Evolutionary conservation across 257 asterid genomes (phyloP), one percentile per base, ranked within the genome.

Genomic region (Petunia secreta): DNA sequence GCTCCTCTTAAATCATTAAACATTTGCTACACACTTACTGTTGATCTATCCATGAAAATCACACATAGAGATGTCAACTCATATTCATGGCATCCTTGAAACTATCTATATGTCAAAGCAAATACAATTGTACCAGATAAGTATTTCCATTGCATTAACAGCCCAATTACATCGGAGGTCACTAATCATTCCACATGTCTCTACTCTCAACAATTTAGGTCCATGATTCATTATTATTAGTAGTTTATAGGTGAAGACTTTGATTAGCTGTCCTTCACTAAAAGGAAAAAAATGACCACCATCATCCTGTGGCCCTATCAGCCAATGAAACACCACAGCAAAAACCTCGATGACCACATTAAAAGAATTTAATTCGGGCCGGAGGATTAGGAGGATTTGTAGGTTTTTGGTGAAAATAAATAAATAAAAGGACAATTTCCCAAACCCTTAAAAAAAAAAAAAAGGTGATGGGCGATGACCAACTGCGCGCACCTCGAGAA

Each of bases 381-480:
- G 37, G 74, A 66, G 14, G 74, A 66, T 66, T 40, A 40, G 37
- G 74, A 66, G 14, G 74, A 66, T 66, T 40, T 66, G 74, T 63
- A 63, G 71, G 71, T 38, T 63, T 63, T 25, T 63, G 71, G 46
- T 25, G 25, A 25, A 25, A 25, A 25, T 25, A 25, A 25, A 38
- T 3, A 1, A 64, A 64, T 9, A 63, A 37, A 37, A 3, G 71
- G 71, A 64, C 73, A 65, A 64, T 38, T 65, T 39, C 34, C 73
- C 34, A 14, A 25, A 39, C 50, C 5, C 52, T 14, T 59, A 39
- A 66, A 40, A 46, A 57, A 50, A 46, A 46, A 25, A 71, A 46
- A 71, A 25, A 16, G 15, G 10, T 71, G 59, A 59, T 48, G 77
- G 40, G 37, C 6, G 6, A 50, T 3, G 25, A 25, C 41, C 10